phyloP scores from a whole-genome alignment of 2,329 filamentous ascomycete species.

The Fusarium sublunatum region DNA sequence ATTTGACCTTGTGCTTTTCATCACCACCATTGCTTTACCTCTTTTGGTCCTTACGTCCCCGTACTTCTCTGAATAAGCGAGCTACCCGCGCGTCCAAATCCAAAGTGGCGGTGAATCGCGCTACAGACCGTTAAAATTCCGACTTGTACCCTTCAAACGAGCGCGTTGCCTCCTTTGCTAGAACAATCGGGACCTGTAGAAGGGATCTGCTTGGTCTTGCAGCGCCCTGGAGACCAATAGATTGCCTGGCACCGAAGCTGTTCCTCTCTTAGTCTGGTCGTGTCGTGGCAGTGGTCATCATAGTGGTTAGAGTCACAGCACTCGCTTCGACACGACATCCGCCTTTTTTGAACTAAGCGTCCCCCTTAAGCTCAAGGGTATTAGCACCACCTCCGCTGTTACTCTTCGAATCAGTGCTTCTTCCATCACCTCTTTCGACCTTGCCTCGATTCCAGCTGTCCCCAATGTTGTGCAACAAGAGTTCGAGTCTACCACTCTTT shows the following conservation, averaged over 20 bases:
- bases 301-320: too few species aligned
- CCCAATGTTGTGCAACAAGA: slow-evolving; percentile 3
- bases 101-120: not conserved
- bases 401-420: slow-evolving; percentile 12
- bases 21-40: not conserved
- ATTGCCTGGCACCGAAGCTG: slow-evolving; percentile 34
- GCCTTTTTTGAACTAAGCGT: slow-evolving; percentile 15
- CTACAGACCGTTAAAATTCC: slow-evolving; percentile 1
- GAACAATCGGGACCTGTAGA: slow-evolving; percentile 24
- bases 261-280: slow-evolving; percentile 10
- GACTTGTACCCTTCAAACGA: slow-evolving; percentile 4
- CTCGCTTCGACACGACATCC: slow-evolving; percentile 10
- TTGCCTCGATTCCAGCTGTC: not conserved
- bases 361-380: slow-evolving; percentile 25
- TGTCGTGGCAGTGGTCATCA: too few species aligned
- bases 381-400: slow-evolving; percentile 5
- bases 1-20: too few species aligned
- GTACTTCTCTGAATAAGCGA: not conserved
- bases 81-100: not conserved
- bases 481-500: slow-evolving; percentile 11
- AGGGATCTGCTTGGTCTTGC: slow-evolving; percentile 20
- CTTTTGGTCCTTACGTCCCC: not conserved
- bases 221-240: slow-evolving; percentile 29
- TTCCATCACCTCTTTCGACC: slow-evolving; percentile 8
- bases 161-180: not conserved